Evolutionary conservation across 768 basidiomycete genomes (phyloP).

Genomic region (Boletus bicolor): DNA sequence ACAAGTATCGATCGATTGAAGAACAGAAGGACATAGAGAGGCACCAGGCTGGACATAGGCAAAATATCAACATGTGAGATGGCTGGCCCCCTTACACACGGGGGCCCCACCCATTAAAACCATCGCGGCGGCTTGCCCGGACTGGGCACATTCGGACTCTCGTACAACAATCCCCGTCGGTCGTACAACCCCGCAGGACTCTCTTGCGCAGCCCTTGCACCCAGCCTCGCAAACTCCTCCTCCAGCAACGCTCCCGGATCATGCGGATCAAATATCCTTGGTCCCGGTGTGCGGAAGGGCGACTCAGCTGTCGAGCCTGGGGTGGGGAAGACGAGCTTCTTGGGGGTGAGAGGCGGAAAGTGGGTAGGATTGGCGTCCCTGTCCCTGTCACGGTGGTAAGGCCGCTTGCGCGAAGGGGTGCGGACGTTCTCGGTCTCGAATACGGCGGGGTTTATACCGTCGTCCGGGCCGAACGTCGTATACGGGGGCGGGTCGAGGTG

Average conservation of each 20-base stretch:
- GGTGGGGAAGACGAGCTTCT: constrained; percentile 36
- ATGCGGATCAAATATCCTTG: constrained; percentile 62
- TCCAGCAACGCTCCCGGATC: constrained; percentile 66
- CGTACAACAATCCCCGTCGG: constrained; percentile 57
- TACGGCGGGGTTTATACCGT: constrained; percentile 36
- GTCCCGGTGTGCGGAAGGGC: constrained; percentile 49
- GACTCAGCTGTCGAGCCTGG: constrained; percentile 32
- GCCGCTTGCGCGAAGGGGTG: constrained; percentile 46
- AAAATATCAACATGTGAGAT: neutral
- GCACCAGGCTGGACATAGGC: neutral
- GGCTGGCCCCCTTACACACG: neutral
- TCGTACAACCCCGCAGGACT: constrained; percentile 72
- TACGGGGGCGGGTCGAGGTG: constrained; percentile 61
- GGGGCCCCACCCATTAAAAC: constrained; percentile 38
- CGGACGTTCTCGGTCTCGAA: constrained; percentile 38
- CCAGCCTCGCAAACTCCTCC: constrained; percentile 64
- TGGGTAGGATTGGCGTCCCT: constrained; percentile 15
- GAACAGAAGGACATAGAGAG: neutral
- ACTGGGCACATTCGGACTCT: constrained; percentile 65
- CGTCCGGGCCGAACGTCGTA: constrained; percentile 24
- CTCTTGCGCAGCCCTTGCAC: constrained; percentile 42
- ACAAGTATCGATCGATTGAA: neutral
- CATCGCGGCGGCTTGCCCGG: constrained; percentile 52
- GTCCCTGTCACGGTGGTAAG: constrained; percentile 27
- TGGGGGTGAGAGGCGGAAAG: constrained; percentile 43